phyloP scores from a whole-genome alignment of 2,329 filamentous ascomycete species.

The Claviceps digitariae region DNA sequence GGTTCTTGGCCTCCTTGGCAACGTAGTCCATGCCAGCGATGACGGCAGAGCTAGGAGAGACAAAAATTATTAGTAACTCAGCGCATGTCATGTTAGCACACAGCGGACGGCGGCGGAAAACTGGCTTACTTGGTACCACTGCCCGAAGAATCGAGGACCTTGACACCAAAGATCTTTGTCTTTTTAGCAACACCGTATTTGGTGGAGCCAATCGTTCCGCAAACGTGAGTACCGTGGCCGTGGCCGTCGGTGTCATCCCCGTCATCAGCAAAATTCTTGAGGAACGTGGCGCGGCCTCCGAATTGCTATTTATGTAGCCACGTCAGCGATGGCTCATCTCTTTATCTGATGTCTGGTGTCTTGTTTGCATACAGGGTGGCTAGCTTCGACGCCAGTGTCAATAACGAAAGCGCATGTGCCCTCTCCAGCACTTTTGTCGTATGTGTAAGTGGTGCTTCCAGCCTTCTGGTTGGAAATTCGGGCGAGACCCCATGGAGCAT shows the following conservation, averaged over 20 bases:
- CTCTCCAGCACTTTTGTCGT: constrained; percentile 23
- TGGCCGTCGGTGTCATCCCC: constrained; percentile 24
- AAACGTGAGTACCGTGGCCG: constrained; percentile 35
- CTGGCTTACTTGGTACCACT: constrained; percentile 23
- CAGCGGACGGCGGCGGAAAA: neutral
- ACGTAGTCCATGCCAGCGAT: constrained; percentile 32
- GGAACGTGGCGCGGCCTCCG: constrained; percentile 26
- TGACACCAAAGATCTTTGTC: constrained; percentile 29
- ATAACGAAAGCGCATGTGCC: constrained; percentile 31
- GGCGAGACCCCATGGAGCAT: constrained; percentile 27
- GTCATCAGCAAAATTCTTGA: constrained; percentile 23
- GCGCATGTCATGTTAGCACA: neutral
- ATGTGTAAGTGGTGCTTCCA: constrained; percentile 19
- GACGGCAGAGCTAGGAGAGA: constrained; percentile 21
- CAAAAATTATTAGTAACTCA: neutral
- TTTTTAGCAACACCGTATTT: constrained; percentile 33
- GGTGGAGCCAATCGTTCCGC: constrained; percentile 28
- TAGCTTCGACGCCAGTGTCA: constrained; percentile 27
- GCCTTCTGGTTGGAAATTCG: constrained; percentile 22
- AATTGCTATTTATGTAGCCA: constrained; percentile 17
- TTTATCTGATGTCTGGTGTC: neutral
- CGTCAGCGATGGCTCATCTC: neutral
- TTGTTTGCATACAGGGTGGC: constrained; percentile 19
- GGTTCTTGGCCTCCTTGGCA: constrained; percentile 18
- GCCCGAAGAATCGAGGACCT: constrained; percentile 27